Base-by-base conservation (phyloP, 768 basidiomycete species). In the Kwoniella mangroviensis region DNA sequence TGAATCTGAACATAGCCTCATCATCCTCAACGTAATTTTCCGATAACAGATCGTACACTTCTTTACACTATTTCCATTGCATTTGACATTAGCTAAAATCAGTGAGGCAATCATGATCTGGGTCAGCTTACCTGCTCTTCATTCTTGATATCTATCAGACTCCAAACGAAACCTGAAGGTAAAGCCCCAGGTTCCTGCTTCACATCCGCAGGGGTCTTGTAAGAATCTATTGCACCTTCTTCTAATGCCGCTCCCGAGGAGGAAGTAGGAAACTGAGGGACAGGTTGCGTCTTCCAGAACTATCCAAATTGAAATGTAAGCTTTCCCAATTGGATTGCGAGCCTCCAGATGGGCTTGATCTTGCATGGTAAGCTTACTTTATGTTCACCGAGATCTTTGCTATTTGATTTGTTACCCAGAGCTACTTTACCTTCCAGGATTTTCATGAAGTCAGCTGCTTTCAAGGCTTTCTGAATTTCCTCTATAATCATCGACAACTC, bases 201-300 rank as follows among this genome's bases (percentile, higher is more conserved):
- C 71, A 99, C 90, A 77, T 96, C 89, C 65, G 90, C 89, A 41
- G 86, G 84, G 21, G 90, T 87, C 75, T 89, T 90, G 1, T 91
- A 88, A 2, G 91, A 88, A 75, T 99, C 96, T 63, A 99, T 95
- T 63, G 88, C 91, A 3, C 96, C 95, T 81, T 98, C 95, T 2
- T 76, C 74, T 11, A 70, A 68, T 63, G 90, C 88, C 89, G 26
- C 89, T 19, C 70, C 19, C 28, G 69, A 60, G n/a, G 60, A 10
- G 21, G 6, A 55, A 11, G 70, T 65, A 22, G 73, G 67, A 19
- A 71, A 64, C 45, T 60, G 93, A n/a, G 93, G 92, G 7, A 99
- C 97, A 3, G 97, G 97, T 83, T 99, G 97, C 6, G 96, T 98
- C 42, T 86, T 89, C 97, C 97, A 98, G 84, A 99, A 99, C 94